Evolutionary conservation across 1,284 basidiomycete genomes (phyloP), one percentile per base, ranked within the genome.

Genomic region (Lentinula novae-zelandiae): DNA sequence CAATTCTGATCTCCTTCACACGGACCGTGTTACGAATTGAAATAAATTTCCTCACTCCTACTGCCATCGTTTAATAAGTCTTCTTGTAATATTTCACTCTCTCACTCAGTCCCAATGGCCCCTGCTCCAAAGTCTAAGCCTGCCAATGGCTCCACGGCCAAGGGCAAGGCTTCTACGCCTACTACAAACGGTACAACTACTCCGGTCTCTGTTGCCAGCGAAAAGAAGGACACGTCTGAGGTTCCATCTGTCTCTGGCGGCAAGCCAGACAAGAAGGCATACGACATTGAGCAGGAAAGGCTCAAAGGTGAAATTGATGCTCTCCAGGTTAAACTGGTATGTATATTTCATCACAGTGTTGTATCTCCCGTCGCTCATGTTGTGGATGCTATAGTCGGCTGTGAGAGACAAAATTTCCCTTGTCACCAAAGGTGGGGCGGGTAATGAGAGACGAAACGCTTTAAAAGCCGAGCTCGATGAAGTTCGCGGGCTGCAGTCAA

Each of bases 381-480:
- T 46, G 36, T 65, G 38, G 12, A 57, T 44, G 57, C 6, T 60
- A 40, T 71, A 97, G 95, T 83, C 81, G 69, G 83, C 83, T 48
- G 82, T 96, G 62, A 89, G 85, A 67, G 88, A 91, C 64, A 93
- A 94, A 76, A 89, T 98, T 71, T 72, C 82, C 53, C 75, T 86
- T 44, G 80, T 83, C 10, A 79, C 79, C 63, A 87, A 88, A 66
- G 73, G 79, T 58, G 80, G 81, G 63, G 76, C 83, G 62, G 86
- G 82, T 27, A 88, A 89, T 64, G 92, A 95, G 66, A 83, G 88
- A 63, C 84, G 92, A 63, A 84, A 81, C 57, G 79, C 80, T 58
- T 86, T 99, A 62, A 88, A 88, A 65, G 79, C 87, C 53, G 93
- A 99, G 78, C 82, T 98, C 64, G 92, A 98, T 67, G 68, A 75